Base-by-base conservation (phyloP, 768 basidiomycete species). In the Boletales sp. region DNA sequence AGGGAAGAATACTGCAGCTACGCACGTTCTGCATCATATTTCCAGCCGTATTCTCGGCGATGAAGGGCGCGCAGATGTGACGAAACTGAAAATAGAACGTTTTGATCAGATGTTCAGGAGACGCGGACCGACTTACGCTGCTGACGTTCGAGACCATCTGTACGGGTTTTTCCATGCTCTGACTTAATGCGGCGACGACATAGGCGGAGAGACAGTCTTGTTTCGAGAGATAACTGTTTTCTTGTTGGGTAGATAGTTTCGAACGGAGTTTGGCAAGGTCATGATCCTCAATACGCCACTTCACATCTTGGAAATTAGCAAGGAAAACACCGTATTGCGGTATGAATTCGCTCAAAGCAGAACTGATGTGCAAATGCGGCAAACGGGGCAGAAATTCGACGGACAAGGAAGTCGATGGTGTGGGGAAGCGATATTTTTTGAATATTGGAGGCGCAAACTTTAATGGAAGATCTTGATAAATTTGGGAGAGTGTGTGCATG, bases 161-260 rank as follows among this genome's bases (percentile, higher is more conserved):
- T 8, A 70, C 55, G 7, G 53, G 30, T 32, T 19, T 18, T 4
- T 37, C 50, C 34, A 31, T 41, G 39, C 55, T 49, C 9, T 50
- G 44, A 31, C 67, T 65, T 15, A 69, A 43, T 12, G 57, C 44
- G 4, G 55, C 39, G 15, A 64, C 57, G 8, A 69, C 33, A 48
- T 61, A 65, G 13, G 67, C 66, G 2, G 58, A 62, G 38, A 70
- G 54, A 50, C 65, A 63, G 48, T 70, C 68, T 21, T 70, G 69
- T 7, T 46, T 45, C 9, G 66, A 61, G n/a, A 63, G 36, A 40
- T 37, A 49, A 7, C 0, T 18, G n/a, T 15, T 44, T 17, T 10
- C 42, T 21, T 25, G 12, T 28, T 28, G 25, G n/a, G 34, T 19
- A 30, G 51, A 50, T 34, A 64, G 55, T 21, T 14, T 32, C 30